These are phyloP conservation scores for Vigna reflexopilosa DNA, from an alignment of 306 rosid genomes.

Conservation along the genomic window DNA sequence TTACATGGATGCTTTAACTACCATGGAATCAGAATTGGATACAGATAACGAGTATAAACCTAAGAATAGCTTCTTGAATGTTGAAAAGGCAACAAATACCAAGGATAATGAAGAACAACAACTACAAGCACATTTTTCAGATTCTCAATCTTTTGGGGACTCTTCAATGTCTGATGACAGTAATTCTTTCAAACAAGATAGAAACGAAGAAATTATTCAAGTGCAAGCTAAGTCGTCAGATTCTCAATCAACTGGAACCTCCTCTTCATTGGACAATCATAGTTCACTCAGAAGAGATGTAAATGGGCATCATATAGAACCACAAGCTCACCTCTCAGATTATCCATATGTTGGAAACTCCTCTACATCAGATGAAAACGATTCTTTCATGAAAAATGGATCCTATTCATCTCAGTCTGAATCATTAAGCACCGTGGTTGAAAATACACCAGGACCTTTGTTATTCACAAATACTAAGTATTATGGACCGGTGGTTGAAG, in stretches of 20 bases:
- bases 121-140: slow-evolving; percentile 45
- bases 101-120: slow-evolving; percentile 60
- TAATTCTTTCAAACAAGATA: slow-evolving; percentile 68
- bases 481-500: slow-evolving; percentile 50
- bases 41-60: slow-evolving; percentile 75
- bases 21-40: slow-evolving; percentile 89
- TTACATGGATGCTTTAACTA: slow-evolving; percentile 88
- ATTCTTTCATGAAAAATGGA: slow-evolving; percentile 56
- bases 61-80: slow-evolving; percentile 52
- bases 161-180: slow-evolving; percentile 62
- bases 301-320: slow-evolving; percentile 46
- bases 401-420: slow-evolving; percentile 62
- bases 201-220: slow-evolving; percentile 48
- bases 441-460: slow-evolving; percentile 59
- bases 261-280: slow-evolving; percentile 46
- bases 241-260: slow-evolving; percentile 50
- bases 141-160: slow-evolving; percentile 80
- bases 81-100: slow-evolving; percentile 46
- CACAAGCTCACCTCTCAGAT: slow-evolving; percentile 65
- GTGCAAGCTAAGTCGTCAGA: slow-evolving; percentile 48
- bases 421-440: slow-evolving; percentile 54
- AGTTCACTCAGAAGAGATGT: slow-evolving; percentile 46
- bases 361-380: slow-evolving; percentile 61
- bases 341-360: slow-evolving; percentile 72
- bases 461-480: slow-evolving; percentile 47